A percentile compares a stretch with the other conserved stretches of the same genome.
Evolutionary conservation across 345 rosid genomes (phyloP).

Genomic region (Sonneratia alba): DNA sequence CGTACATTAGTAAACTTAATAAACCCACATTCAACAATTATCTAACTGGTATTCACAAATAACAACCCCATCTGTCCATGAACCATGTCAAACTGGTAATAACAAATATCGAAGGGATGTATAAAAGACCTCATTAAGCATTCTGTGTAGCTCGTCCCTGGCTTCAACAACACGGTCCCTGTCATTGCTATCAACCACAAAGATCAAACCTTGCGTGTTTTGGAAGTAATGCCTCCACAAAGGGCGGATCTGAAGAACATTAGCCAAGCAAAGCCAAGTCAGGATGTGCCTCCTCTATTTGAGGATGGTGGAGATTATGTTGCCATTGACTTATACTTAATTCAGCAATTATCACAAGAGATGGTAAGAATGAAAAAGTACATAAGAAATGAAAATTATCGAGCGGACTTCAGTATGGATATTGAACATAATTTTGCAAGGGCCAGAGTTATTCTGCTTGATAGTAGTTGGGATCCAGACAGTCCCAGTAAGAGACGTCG

Average conservation of each 20-base stretch:
- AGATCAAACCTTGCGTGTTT: constrained; percentile 75
- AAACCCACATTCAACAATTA: not conserved
- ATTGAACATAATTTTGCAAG: not conserved
- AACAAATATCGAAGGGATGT: not conserved
- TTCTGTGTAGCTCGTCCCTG: constrained; percentile 71
- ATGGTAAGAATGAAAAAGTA: no score
- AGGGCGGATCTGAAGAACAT: constrained; percentile 43
- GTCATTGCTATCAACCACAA: constrained; percentile 82
- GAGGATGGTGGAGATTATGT: not conserved
- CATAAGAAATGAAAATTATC: not conserved
- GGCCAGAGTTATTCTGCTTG: not conserved
- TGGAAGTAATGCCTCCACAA: constrained; percentile 81
- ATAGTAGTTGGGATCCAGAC: not conserved
- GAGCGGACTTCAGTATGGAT: not conserved
- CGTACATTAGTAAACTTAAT: not conserved
- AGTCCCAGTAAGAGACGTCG: not conserved
- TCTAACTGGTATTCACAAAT: not conserved
- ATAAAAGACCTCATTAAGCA: constrained; percentile 57
- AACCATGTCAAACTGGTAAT: not conserved
- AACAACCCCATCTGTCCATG: no score
- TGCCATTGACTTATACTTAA: not conserved
- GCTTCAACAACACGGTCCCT: constrained; percentile 80
- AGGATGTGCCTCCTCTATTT: not conserved
- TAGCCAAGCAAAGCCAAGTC: not conserved
- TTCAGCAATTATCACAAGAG: not conserved